Conservation (phyloP, 169 alveolate genomes). For the Cryptosporidium bovis region DNA sequence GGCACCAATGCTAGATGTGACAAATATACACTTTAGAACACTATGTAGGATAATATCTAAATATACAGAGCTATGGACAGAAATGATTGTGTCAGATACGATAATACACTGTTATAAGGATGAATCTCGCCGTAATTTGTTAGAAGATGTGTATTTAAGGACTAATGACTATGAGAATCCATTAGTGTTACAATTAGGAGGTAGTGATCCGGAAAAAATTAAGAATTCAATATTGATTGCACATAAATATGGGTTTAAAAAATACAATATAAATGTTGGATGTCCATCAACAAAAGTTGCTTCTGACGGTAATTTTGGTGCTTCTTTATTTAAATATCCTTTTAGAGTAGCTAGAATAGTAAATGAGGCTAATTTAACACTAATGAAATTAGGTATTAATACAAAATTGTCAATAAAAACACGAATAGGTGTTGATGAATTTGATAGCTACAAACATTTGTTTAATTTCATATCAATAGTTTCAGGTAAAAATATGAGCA, state of each 20-base stretch:
- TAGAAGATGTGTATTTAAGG: conserved; percentile 78
- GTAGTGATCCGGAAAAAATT: conserved; percentile 89
- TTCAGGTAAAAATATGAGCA: conserved; percentile 78
- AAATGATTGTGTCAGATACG: conserved; percentile 91
- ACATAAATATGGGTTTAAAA: conserved; percentile 91
- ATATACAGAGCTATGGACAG: conserved; percentile 91
- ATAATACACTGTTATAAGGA: conserved; percentile 81
- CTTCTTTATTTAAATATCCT: conserved; percentile 94
- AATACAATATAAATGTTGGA: conserved; percentile 93
- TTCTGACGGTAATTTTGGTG: conserved; percentile 95
- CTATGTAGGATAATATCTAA: conserved; percentile 89
- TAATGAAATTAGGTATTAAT: conserved; percentile 59
- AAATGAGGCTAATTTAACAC: conserved; percentile 31
- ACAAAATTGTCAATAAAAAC: conserved; percentile 94
- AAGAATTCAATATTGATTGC: conserved; percentile 89
- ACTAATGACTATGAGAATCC: conserved; percentile 83
- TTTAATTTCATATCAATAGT: conserved; percentile 81
- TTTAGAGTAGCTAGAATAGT: conserved; percentile 66
- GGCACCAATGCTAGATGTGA: conserved; percentile 97
- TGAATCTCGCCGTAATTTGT: conserved; percentile 46
- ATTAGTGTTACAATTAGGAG: conserved; percentile 94
- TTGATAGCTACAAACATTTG: conserved; percentile 86
- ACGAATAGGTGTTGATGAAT: conserved; percentile 94
- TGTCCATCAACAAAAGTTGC: conserved; percentile 94
- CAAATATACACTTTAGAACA: conserved; percentile 88